Evolutionary conservation across 108 stramenopile species (phyloP).

Genomic region (Hondaea fermentalgiana): DNA sequence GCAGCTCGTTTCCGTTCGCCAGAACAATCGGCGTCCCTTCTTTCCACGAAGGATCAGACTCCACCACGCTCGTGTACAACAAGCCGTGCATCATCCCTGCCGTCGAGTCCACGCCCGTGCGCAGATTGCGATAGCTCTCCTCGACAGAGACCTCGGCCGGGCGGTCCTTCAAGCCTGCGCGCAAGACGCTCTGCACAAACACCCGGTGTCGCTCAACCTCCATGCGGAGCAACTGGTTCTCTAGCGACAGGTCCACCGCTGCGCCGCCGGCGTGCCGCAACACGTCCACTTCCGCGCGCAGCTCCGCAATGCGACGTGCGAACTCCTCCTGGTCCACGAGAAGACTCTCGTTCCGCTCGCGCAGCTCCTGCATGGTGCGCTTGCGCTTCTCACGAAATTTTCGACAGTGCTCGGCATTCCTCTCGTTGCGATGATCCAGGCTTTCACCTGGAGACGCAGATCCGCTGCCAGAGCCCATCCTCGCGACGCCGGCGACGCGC

Average conservation of each 20-base stretch:
- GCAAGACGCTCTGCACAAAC: neutral
- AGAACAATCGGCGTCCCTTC: neutral
- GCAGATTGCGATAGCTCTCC: neutral
- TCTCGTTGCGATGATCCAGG: neutral
- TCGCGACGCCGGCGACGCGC: no score
- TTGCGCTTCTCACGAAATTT: neutral
- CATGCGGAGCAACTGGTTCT: neutral
- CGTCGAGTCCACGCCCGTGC: neutral
- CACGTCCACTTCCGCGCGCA: neutral
- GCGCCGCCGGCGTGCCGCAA: neutral
- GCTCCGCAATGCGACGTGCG: neutral
- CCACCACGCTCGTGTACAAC: neutral
- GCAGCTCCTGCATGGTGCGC: neutral
- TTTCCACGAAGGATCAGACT: neutral
- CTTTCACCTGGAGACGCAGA: no score
- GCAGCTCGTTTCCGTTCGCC: neutral
- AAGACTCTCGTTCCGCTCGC: neutral
- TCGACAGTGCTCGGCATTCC: neutral
- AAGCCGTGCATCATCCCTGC: neutral
- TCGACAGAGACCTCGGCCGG: neutral
- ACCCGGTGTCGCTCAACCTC: neutral
- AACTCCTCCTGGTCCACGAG: neutral
- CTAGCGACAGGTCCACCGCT: neutral
- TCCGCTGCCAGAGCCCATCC: no score
- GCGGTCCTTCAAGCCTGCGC: neutral